Percentiles rank a stretch among this genome's conserved stretches.
Evolutionary conservation across 1,284 basidiomycete genomes (phyloP).

Genomic region (Apiotrichum siamense): DNA sequence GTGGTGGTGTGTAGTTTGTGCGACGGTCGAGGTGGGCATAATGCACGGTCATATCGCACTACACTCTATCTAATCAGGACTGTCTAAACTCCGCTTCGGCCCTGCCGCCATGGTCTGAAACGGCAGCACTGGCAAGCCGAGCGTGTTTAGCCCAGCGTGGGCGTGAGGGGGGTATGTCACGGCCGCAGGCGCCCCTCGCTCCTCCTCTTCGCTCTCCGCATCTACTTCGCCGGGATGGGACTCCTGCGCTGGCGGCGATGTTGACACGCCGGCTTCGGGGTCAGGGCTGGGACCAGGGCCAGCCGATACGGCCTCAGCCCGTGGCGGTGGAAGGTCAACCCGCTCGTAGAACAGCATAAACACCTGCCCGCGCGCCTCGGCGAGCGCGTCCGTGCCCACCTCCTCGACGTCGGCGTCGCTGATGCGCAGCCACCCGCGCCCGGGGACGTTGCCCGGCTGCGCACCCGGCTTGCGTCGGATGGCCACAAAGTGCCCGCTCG

Average conservation of each 20-base stretch:
- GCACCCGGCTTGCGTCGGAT: slow-evolving; percentile 69
- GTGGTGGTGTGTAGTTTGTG: background rate
- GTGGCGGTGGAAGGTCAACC: slow-evolving; percentile 44
- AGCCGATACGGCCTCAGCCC: background rate
- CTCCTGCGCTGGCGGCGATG: background rate
- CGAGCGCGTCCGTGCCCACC: slow-evolving; percentile 65
- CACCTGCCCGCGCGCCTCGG: slow-evolving; percentile 54
- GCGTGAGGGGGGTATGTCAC: background rate
- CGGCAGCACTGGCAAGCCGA: background rate
- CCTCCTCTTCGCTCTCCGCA: background rate
- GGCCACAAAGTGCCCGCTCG: slow-evolving; percentile 85
- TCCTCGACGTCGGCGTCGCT: slow-evolving; percentile 77
- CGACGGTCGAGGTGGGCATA: background rate
- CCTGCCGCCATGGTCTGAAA: background rate
- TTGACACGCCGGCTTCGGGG: too few species aligned
- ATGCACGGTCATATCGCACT: too few species aligned
- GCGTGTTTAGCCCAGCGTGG: background rate
- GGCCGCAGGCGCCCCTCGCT: background rate
- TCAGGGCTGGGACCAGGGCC: too few species aligned
- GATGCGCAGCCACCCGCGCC: slow-evolving; percentile 65
- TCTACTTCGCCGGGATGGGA: background rate
- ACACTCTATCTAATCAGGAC: background rate
- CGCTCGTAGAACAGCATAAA: slow-evolving; percentile 92
- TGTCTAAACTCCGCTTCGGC: background rate
- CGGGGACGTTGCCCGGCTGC: slow-evolving; percentile 19